phyloP scores from a whole-genome alignment of 768 basidiomycete species.

The Boletus sp. region DNA sequence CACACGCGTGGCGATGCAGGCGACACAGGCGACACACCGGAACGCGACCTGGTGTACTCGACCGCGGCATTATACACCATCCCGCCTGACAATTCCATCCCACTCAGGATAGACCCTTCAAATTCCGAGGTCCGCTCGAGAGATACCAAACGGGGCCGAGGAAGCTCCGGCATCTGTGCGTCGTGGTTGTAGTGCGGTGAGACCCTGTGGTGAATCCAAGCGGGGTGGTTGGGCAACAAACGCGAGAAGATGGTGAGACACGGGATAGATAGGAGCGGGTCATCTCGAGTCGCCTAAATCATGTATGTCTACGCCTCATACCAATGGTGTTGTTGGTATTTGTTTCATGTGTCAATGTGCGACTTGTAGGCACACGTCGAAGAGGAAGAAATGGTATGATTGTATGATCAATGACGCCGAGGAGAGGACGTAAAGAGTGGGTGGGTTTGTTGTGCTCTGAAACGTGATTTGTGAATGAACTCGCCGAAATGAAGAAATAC shows the following conservation, averaged over 20 bases:
- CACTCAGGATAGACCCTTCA: slow-evolving; percentile 57
- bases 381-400: slow-evolving; percentile 43
- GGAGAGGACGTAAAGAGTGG: slow-evolving; percentile 53
- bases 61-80: slow-evolving; percentile 52
- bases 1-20: slow-evolving; percentile 6
- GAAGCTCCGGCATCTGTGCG: slow-evolving; percentile 24
- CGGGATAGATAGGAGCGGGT: slow-evolving; percentile 49
- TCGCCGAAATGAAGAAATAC: background rate
- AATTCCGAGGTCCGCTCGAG: slow-evolving; percentile 49
- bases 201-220: slow-evolving; percentile 19
- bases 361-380: slow-evolving; percentile 43
- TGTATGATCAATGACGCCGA: slow-evolving; percentile 48
- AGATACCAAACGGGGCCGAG: slow-evolving; percentile 29
- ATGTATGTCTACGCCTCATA: slow-evolving; percentile 30
- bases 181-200: slow-evolving; percentile 15
- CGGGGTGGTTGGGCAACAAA: slow-evolving; percentile 41
- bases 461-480: background rate
- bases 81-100: slow-evolving; percentile 61
- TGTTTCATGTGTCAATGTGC: slow-evolving; percentile 31
- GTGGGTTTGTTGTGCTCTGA: slow-evolving; percentile 55
- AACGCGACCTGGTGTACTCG: slow-evolving; percentile 38
- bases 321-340: slow-evolving; percentile 36
- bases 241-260: slow-evolving; percentile 60
- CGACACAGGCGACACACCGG: slow-evolving; percentile 4
- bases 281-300: slow-evolving; percentile 11